Evolutionary conservation across 495 filamentous ascomycete species (phyloP).

Genomic region (Aspergillus egyptiacus): DNA sequence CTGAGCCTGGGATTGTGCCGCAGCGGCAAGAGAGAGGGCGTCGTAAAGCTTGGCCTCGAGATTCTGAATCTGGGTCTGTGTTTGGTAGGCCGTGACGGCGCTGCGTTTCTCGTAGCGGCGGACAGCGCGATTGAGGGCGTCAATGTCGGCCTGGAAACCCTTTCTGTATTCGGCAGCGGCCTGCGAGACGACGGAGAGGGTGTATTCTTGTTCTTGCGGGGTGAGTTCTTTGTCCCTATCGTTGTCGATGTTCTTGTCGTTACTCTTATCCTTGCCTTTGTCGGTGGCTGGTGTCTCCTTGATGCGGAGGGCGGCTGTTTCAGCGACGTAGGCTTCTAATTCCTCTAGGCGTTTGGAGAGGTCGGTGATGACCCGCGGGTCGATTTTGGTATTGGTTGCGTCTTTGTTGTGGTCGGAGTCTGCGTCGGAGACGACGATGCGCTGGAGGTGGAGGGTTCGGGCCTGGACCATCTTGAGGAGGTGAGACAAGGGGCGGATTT

Average conservation of each 20-base stretch:
- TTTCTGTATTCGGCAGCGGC: constrained; percentile 58
- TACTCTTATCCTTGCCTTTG: not conserved
- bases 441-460: constrained; percentile 79
- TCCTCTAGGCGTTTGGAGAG: constrained; percentile 61
- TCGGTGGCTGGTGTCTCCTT: constrained; percentile 9
- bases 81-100: constrained; percentile 63
- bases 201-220: constrained; percentile 17
- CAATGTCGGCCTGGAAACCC: constrained; percentile 70
- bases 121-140: constrained; percentile 83
- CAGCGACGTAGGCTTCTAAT: constrained; percentile 57
- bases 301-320: constrained; percentile 29
- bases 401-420: constrained; percentile 31
- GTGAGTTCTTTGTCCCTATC: constrained; percentile 6
- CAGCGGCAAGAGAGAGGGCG: constrained; percentile 71
- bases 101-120: constrained; percentile 91
- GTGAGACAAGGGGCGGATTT: constrained; percentile 75
- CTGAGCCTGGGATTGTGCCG: too few species aligned
- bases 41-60: constrained; percentile 68
- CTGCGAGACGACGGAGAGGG: constrained; percentile 34
- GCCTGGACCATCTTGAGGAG: constrained; percentile 71
- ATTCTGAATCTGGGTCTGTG: constrained; percentile 63
- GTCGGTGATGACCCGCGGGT: constrained; percentile 50
- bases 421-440: constrained; percentile 52
- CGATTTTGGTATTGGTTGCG: constrained; percentile 35
- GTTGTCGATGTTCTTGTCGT: not conserved